phyloP scores from a whole-genome alignment of 305 asterid species.

The Withania somnifera region DNA sequence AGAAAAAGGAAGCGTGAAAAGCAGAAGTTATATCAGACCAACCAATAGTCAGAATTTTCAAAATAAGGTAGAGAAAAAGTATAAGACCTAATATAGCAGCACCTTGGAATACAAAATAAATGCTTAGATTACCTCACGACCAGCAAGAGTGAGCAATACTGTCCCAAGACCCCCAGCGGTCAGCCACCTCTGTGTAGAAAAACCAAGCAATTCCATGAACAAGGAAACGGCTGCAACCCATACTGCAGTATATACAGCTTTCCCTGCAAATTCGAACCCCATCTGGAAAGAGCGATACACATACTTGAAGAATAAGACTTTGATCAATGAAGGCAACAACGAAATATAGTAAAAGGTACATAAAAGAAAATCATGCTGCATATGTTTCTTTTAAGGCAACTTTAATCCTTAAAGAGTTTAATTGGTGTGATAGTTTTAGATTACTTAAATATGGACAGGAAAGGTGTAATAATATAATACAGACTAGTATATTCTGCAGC shows the following conservation, averaged over 20 bases:
- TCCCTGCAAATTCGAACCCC: constrained; percentile 93
- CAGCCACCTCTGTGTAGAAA: constrained; percentile 92
- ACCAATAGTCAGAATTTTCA: background rate
- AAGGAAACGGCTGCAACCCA: constrained; percentile 93
- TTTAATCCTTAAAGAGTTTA: background rate
- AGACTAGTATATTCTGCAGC: background rate
- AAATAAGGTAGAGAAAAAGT: background rate
- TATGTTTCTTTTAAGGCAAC: background rate
- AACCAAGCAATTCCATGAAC: constrained; percentile 96
- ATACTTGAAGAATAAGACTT: background rate
- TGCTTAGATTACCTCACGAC: constrained; percentile 67
- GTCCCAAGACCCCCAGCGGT: constrained; percentile 99
- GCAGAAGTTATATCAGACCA: constrained; percentile 2
- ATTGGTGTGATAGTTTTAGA: background rate
- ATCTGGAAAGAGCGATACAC: constrained; percentile 28
- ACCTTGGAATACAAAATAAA: background rate
- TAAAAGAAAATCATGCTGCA: background rate
- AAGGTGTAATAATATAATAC: background rate
- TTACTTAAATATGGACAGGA: background rate
- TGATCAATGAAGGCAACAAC: background rate
- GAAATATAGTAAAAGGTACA: background rate
- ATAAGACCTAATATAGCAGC: background rate
- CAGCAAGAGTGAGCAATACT: constrained; percentile 91
- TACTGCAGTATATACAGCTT: constrained; percentile 77
- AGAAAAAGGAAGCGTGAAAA: background rate